These are phyloP conservation scores for Pythium myriotylum DNA, from an alignment of 352 stramenopile species.

Conservation along the genomic window DNA sequence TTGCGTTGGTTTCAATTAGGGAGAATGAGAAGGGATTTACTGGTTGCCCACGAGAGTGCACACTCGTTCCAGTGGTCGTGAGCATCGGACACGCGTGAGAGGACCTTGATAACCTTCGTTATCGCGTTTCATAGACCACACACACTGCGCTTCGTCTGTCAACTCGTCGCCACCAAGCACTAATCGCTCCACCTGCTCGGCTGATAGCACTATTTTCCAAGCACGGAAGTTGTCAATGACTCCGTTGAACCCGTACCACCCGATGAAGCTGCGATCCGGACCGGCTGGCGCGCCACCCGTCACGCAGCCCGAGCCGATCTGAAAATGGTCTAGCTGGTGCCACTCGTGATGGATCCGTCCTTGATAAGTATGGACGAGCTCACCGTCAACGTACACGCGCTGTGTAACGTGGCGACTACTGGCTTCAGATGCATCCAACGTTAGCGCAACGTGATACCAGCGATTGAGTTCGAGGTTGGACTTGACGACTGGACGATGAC, in stretches of 20 bases:
- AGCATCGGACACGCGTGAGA: background rate
- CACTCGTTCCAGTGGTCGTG: background rate
- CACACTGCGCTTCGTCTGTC: background rate
- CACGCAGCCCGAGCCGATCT: constrained; percentile 2
- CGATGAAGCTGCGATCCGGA: background rate
- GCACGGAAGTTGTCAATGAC: background rate
- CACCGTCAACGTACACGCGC: constrained; percentile 6
- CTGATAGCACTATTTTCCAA: background rate
- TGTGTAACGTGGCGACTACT: constrained; percentile 29
- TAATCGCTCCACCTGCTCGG: background rate
- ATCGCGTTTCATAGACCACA: background rate
- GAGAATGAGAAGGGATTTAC: background rate
- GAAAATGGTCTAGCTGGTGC: background rate
- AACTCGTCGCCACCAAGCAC: background rate
- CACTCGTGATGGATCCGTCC: background rate
- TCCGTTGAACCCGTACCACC: constrained; percentile 3
- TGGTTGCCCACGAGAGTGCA: background rate
- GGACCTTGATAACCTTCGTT: background rate
- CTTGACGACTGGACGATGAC: background rate
- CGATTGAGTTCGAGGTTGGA: constrained; percentile 18
- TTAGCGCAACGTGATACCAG: constrained; percentile 69
- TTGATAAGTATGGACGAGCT: background rate
- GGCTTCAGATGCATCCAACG: constrained; percentile 33
- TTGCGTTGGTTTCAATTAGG: too few species aligned
- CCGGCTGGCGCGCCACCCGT: background rate